phyloP scores from a whole-genome alignment of 371 early-diverging fungal species.

The Actinomucor elegans region DNA sequence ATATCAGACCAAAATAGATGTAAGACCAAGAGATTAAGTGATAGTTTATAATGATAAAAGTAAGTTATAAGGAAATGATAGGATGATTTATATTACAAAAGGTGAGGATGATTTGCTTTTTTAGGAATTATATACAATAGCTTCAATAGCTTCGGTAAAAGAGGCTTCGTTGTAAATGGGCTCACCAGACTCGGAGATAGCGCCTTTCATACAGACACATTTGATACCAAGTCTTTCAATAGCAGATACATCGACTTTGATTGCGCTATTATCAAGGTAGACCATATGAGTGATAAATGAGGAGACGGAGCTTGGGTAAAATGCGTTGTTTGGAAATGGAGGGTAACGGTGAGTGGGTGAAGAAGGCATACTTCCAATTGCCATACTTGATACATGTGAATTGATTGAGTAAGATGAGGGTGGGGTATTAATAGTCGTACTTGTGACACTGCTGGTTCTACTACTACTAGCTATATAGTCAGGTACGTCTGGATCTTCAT shows the following conservation, averaged over 20 bases:
- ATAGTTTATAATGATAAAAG: too few relatives aligned
- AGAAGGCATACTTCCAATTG: conserved; percentile 18
- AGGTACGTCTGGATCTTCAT: conserved; percentile 10
- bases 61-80: too few relatives aligned
- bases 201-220: conserved; percentile 47
- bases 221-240: conserved; percentile 66
- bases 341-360: conserved; percentile 33
- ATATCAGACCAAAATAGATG: too few relatives aligned
- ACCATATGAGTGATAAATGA: conserved; percentile 71
- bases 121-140: conserved; percentile 16
- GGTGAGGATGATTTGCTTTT: neutral
- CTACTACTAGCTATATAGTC: conserved; percentile 3
- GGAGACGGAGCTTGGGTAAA: conserved; percentile 47
- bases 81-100: neutral
- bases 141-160: conserved; percentile 20
- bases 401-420: conserved; percentile 11
- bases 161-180: conserved; percentile 21
- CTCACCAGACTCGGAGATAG: conserved; percentile 15
- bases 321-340: conserved; percentile 34
- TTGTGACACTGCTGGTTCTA: conserved; percentile 4
- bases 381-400: conserved; percentile 1
- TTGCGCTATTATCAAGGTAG: conserved; percentile 46
- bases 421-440: conserved; percentile 11
- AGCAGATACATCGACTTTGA: conserved; percentile 56
- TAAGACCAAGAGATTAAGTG: too few relatives aligned